Evolutionary conservation across 352 stramenopile species (phyloP).

Genomic region (Phytophthora europaea): DNA sequence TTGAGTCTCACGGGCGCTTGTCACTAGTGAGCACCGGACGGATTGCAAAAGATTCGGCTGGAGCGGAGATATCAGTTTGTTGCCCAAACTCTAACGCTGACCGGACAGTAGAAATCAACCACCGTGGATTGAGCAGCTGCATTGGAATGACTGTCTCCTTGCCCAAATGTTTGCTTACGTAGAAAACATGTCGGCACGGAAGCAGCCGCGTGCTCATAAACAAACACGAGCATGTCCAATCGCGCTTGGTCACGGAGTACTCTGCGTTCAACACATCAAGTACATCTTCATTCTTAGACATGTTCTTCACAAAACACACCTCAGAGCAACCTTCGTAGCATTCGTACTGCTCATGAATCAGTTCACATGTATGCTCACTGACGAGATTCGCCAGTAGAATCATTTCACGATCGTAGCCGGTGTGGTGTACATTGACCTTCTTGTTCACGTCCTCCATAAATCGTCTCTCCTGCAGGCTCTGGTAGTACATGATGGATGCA

Average conservation of each 20-base stretch:
- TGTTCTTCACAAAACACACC: conserved; percentile 1
- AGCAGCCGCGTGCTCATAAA: conserved; percentile 16
- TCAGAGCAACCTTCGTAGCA: neutral
- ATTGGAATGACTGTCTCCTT: conserved; percentile 6
- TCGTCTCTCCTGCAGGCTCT: neutral
- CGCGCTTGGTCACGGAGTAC: conserved; percentile 7
- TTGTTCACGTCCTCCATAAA: conserved; percentile 6
- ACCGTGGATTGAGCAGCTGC: neutral
- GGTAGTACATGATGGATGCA: conserved; percentile 15
- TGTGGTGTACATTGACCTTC: conserved; percentile 1
- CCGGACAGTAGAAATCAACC: conserved; percentile 2
- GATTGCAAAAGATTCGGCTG: neutral
- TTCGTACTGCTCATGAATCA: conserved; percentile 7
- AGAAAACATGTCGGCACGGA: conserved; percentile 18
- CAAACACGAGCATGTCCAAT: conserved; percentile 11
- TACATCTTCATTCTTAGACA: neutral
- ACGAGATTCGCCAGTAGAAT: neutral
- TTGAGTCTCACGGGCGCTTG: neutral
- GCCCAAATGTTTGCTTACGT: neutral
- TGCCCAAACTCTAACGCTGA: neutral
- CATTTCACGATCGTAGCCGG: conserved; percentile 10
- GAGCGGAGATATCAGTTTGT: neutral
- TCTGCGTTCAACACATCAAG: conserved; percentile 4
- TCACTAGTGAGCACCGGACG: neutral
- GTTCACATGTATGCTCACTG: neutral